Base-by-base conservation (phyloP, 139 green algal species). In the Chlamydomonas eustigma region DNA sequence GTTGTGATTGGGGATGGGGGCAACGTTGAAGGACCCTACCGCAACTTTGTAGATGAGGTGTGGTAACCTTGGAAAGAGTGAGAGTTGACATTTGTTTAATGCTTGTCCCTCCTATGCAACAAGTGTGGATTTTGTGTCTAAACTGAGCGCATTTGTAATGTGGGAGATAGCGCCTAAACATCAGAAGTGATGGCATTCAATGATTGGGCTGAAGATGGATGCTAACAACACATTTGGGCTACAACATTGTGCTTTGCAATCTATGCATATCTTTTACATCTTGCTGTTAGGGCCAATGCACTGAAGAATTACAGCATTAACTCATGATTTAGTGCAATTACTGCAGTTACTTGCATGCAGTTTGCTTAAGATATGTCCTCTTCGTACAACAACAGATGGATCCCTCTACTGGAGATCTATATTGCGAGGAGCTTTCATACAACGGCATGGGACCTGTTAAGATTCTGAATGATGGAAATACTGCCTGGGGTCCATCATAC, bases 11-110 rank as follows among this genome's bases (percentile, higher is more conserved):
- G 78, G 0, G 79, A 84, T 64, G 79, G 79, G 24, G 79, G 79
- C 51, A 84, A 84, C 70, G 31, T 84, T n/a, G 79, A 79, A 65
- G 75, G 79, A 0, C 74, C 76, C 18, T 78, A 78, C 58, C 69
- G 75, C 25, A 67, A 71, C 37, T 84, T 74, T 75, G 70, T 84
- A 22, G 79, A 84, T 31, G 63, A 66, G 28, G 33, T 68, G 58
- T 5, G 58, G 8, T 63, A 24, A 28, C 22, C 22, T 63, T 63
- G 50, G 24, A 18, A 24, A 63, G 50, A 24, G 50, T 63, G 22
- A 69, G 5, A 37, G 58, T 37, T 5, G 18, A 37, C 18, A 69
- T 69, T 30, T 37, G 58, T 69, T 8, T 69, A 8, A 33, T 18
- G 58, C 44, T 58, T 18, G 44, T 12, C 44, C 18, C n/a, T n/a